A percentile compares a stretch with the other conserved stretches of the same genome.
Conservation (phyloP, 805 yeast genomes). For the Lipomyces kockii region DNA sequence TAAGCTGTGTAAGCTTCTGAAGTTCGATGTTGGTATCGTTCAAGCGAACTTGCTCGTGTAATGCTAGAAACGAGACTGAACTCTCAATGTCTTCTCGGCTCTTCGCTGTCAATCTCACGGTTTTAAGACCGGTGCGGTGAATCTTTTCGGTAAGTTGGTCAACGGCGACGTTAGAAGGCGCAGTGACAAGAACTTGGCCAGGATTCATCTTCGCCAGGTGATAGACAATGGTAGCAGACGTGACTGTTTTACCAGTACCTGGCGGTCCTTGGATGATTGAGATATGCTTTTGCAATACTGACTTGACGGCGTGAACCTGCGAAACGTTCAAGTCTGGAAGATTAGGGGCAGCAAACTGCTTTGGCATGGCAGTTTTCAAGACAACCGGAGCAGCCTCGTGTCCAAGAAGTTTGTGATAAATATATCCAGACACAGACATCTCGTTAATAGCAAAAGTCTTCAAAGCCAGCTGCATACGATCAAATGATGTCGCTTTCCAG, state of each 20-base stretch:
- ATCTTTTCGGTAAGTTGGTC: conserved; percentile 84
- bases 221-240: conserved; percentile 85
- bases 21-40: conserved; percentile 49
- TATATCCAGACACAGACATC: conserved; percentile 69
- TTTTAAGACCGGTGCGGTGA: conserved; percentile 70
- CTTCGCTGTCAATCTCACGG: conserved; percentile 75
- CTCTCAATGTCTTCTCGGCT: conserved; percentile 81
- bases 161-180: conserved; percentile 94
- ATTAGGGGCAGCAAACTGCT: conserved; percentile 64
- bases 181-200: conserved; percentile 80
- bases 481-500: conserved; percentile 85
- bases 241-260: conserved; percentile 94
- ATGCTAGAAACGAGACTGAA: conserved; percentile 59
- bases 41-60: conserved; percentile 61
- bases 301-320: conserved; percentile 75
- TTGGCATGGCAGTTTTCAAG: conserved; percentile 61
- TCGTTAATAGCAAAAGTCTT: conserved; percentile 70
- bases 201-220: conserved; percentile 68
- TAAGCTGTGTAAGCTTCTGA: conserved; percentile 60
- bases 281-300: conserved; percentile 71
- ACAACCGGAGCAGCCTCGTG: conserved; percentile 65
- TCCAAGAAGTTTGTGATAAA: conserved; percentile 80
- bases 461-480: conserved; percentile 82
- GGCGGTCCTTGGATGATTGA: conserved; percentile 95
- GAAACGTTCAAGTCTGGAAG: conserved; percentile 74